Percentiles rank a stretch among this genome's conserved stretches.
These are phyloP conservation scores for Friedmanniomyces endolithicus DNA, from an alignment of 495 filamentous ascomycete species.

Conservation along the genomic window DNA sequence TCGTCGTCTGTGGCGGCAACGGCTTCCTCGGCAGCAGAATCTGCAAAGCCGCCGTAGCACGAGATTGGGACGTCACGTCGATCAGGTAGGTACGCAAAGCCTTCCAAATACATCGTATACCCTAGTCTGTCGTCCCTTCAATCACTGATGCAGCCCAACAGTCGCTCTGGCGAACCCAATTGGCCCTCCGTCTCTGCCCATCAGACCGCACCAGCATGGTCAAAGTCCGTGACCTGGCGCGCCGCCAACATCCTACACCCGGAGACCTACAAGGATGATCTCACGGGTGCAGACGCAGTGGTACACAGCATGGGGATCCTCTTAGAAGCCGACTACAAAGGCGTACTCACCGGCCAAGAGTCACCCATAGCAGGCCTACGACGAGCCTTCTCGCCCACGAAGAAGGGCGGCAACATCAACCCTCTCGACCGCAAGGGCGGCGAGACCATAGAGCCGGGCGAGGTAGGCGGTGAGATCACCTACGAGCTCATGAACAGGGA, in stretches of 20 bases:
- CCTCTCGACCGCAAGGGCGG: conserved; percentile 46
- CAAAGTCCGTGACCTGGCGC: conserved; percentile 70
- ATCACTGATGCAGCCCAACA: conserved; percentile 23
- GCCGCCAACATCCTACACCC: conserved; percentile 78
- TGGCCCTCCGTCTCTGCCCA: conserved; percentile 74
- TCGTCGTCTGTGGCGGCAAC: conserved; percentile 86
- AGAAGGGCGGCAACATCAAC: conserved; percentile 49
- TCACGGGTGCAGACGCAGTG: conserved; percentile 65
- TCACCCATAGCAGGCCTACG: conserved; percentile 60
- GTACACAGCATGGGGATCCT: conserved; percentile 92
- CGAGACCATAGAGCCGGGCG: conserved; percentile 48
- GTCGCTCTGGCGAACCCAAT: conserved; percentile 75
- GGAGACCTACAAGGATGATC: conserved; percentile 55
- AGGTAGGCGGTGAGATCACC: conserved; percentile 63
- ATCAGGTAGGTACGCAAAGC: conserved; percentile 49
- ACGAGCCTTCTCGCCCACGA: conserved; percentile 59
- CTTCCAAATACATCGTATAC: neutral
- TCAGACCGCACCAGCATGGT: conserved; percentile 61
- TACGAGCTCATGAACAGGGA: conserved; percentile 99
- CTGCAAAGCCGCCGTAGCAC: conserved; percentile 69
- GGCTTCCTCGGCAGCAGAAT: conserved; percentile 89
- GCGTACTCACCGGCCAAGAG: conserved; percentile 69
- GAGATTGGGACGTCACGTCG: conserved; percentile 81
- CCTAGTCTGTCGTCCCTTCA: neutral
- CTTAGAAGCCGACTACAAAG: conserved; percentile 97